Evolutionary conservation across 202 grass and related monocot species (phyloP).

Genomic region (Schoenoplectus triqueter): DNA sequence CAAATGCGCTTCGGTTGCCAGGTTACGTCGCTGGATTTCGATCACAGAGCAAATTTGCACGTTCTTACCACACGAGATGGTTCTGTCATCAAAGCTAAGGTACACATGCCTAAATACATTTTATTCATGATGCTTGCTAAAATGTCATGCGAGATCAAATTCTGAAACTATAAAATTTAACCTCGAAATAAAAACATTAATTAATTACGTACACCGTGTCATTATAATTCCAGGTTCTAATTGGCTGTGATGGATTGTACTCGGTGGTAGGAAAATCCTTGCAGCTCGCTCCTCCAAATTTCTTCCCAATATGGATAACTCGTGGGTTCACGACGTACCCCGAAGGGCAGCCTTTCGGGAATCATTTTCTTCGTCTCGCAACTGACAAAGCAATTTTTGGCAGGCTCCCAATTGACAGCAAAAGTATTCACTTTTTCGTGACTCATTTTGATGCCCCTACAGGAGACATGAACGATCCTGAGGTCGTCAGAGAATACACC

Average conservation of each 20-base stretch:
- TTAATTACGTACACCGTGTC: not conserved
- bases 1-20: slow-evolving; percentile 41
- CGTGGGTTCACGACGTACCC: slow-evolving; percentile 41
- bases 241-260: slow-evolving; percentile 45
- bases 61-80: slow-evolving; percentile 37
- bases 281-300: slow-evolving; percentile 16
- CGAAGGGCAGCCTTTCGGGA: slow-evolving; percentile 24
- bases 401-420: slow-evolving; percentile 36
- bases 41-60: slow-evolving; percentile 35
- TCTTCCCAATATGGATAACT: slow-evolving; percentile 31
- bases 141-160: not conserved
- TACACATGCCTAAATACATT: not conserved
- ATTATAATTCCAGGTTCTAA: slow-evolving; percentile 37
- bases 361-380: slow-evolving; percentile 7
- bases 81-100: slow-evolving; percentile 45
- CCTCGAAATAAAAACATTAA: not conserved
- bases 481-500: slow-evolving; percentile 26
- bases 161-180: not conserved
- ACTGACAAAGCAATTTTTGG: slow-evolving; percentile 31
- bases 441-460: not conserved
- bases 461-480: not conserved
- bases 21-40: slow-evolving; percentile 26
- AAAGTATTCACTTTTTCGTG: slow-evolving; percentile 41
- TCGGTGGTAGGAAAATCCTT: slow-evolving; percentile 33
- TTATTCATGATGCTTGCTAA: not conserved